Evolutionary conservation across 2,329 filamentous ascomycete genomes (phyloP).

Genomic region (Magnaporthiopsis incrustans): DNA sequence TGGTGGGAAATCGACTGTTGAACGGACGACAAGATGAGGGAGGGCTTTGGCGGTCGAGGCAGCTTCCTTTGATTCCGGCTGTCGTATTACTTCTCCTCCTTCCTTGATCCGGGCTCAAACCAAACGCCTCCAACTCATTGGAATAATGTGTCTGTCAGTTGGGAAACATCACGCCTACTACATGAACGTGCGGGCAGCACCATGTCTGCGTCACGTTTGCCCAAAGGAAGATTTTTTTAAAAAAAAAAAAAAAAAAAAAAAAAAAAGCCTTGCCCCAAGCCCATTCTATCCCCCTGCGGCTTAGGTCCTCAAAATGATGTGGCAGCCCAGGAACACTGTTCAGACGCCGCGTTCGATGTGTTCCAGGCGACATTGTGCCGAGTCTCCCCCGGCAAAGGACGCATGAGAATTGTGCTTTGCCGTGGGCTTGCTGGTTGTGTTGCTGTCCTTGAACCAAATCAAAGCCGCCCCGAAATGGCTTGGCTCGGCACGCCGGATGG

Average conservation of each 20-base stretch:
- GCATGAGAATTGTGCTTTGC: neutral
- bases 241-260: no score
- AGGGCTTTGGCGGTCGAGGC: no score
- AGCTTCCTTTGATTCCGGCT: neutral
- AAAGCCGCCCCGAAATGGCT: neutral
- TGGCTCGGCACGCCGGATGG: neutral
- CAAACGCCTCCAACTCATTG: no score
- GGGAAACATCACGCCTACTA: neutral
- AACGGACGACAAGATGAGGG: neutral
- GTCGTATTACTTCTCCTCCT: no score
- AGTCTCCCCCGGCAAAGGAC: neutral
- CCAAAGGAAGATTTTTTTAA: no score
- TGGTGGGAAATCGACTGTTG: neutral
- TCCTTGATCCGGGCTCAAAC: no score
- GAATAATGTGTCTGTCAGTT: neutral
- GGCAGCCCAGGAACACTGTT: neutral
- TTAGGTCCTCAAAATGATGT: neutral
- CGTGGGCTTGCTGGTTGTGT: neutral
- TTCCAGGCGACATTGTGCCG: neutral
- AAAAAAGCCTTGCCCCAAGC: neutral
- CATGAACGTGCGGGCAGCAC: neutral
- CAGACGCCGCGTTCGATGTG: neutral
- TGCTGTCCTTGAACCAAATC: neutral
- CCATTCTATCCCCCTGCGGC: neutral
- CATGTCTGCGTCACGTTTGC: neutral